Conservation (phyloP, 352 stramenopile species). For the Phytophthora quininea region DNA sequence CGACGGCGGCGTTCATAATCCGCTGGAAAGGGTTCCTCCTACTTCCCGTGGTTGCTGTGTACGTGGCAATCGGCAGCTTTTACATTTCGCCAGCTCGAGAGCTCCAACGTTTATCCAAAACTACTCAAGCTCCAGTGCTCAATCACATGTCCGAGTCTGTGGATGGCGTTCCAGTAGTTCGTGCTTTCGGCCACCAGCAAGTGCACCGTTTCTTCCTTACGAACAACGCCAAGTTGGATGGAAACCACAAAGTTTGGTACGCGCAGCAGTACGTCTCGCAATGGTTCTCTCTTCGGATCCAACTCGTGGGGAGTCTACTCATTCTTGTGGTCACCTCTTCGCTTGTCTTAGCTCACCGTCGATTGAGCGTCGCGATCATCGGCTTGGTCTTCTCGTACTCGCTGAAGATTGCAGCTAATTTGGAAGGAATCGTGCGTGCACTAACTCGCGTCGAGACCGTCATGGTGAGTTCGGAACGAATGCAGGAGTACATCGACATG, state of each 20-base stretch:
- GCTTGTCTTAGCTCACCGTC: slow-evolving; percentile 47
- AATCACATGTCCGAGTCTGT: slow-evolving; percentile 49
- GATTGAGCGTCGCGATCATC: slow-evolving; percentile 59
- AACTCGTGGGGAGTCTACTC: slow-evolving; percentile 50
- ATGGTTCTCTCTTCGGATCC: slow-evolving; percentile 53
- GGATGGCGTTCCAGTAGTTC: slow-evolving; percentile 39
- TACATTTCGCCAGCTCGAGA: slow-evolving; percentile 52
- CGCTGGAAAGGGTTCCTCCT: slow-evolving; percentile 79
- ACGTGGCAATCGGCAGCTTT: slow-evolving; percentile 48
- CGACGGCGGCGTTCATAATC: slow-evolving; percentile 81
- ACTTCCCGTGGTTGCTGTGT: slow-evolving; percentile 79
- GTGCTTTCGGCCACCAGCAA: slow-evolving; percentile 47
- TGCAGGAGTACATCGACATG: slow-evolving; percentile 85
- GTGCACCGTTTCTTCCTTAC: slow-evolving; percentile 34
- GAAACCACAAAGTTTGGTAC: slow-evolving; percentile 35
- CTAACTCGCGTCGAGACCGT: slow-evolving; percentile 44
- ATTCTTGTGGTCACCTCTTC: slow-evolving; percentile 43
- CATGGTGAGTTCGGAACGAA: slow-evolving; percentile 90
- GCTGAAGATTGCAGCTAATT: slow-evolving; percentile 80
- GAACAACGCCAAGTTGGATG: slow-evolving; percentile 29
- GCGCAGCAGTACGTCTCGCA: slow-evolving; percentile 26
- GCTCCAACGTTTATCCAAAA: slow-evolving; percentile 47
- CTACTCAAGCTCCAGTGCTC: slow-evolving; percentile 42
- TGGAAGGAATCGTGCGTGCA: slow-evolving; percentile 79
- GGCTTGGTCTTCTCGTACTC: slow-evolving; percentile 89